Conservation (phyloP, 2,329 filamentous ascomycete genomes). For the Zasmidium angulare region DNA sequence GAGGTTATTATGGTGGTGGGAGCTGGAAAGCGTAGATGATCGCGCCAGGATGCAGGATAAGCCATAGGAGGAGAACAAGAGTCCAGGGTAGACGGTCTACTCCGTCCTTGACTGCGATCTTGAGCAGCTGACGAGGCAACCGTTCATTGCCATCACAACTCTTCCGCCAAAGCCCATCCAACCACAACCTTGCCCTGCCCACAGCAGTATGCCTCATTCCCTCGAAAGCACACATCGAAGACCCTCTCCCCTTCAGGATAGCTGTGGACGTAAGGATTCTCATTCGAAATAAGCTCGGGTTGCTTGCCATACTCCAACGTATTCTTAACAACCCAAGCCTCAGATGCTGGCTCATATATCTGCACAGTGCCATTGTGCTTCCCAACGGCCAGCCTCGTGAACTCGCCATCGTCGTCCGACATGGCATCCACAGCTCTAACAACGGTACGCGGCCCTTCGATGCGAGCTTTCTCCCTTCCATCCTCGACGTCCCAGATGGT, state of each 20-base stretch:
- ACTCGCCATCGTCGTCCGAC: not conserved
- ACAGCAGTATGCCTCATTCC: not conserved
- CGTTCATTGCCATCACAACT: no score
- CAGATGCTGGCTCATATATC: not conserved
- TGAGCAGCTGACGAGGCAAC: no score
- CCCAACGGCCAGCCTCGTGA: not conserved
- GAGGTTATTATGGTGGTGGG: not conserved
- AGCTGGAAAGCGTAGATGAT: no score
- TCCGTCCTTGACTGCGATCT: no score
- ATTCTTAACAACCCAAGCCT: not conserved
- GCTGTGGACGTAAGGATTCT: not conserved
- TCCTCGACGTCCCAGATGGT: slow-evolving; percentile 1
- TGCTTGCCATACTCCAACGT: not conserved
- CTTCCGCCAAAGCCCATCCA: not conserved
- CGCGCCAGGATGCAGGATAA: no score
- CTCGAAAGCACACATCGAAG: not conserved
- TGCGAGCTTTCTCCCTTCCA: slow-evolving; percentile 1
- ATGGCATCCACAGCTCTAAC: slow-evolving; percentile 5
- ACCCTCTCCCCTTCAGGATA: not conserved
- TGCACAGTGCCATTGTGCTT: not conserved
- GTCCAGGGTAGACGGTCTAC: no score
- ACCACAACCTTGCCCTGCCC: not conserved
- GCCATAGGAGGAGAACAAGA: no score
- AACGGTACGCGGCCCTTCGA: slow-evolving; percentile 8
- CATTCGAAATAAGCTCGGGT: not conserved